A percentile compares a stretch with the other conserved stretches of the same genome.
Evolutionary conservation across 371 early-diverging fungal species (phyloP).

Genomic region (Mucor piriformis): DNA sequence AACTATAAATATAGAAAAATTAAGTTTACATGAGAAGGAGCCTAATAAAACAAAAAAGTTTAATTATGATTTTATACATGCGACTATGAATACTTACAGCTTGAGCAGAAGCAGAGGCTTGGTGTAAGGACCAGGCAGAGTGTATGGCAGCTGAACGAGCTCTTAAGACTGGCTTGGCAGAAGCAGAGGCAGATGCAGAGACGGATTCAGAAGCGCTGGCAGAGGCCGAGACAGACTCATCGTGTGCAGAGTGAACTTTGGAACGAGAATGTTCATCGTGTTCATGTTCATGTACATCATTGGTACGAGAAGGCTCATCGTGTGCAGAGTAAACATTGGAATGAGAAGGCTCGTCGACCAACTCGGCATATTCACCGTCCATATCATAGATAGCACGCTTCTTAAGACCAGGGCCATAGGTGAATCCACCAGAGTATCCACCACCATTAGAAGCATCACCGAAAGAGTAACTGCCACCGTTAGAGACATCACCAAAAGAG

Average conservation of each 20-base stretch:
- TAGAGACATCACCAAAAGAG: not conserved
- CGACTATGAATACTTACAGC: not conserved
- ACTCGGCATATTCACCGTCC: slow-evolving; percentile 13
- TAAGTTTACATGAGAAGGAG: not conserved
- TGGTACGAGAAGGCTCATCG: too few relatives aligned
- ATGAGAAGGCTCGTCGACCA: not conserved
- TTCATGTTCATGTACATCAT: too few relatives aligned
- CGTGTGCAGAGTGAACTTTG: slow-evolving; percentile 10
- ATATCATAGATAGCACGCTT: slow-evolving; percentile 16
- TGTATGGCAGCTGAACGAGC: not conserved
- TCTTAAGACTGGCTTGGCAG: not conserved
- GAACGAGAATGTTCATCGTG: not conserved
- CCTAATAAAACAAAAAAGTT: not conserved
- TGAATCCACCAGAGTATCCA: not conserved
- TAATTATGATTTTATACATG: not conserved
- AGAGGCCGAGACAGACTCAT: not conserved
- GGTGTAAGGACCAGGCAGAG: not conserved
- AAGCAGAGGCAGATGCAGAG: not conserved
- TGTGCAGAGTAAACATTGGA: slow-evolving; percentile 12
- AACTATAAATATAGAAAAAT: not conserved
- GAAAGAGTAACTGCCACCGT: not conserved
- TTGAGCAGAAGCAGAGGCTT: not conserved
- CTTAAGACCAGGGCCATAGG: not conserved
- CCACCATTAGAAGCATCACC: not conserved
- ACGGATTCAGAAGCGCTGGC: not conserved